These are phyloP conservation scores for Begonia fuchsioides DNA, from an alignment of 306 rosid species.

Conservation along the genomic window DNA sequence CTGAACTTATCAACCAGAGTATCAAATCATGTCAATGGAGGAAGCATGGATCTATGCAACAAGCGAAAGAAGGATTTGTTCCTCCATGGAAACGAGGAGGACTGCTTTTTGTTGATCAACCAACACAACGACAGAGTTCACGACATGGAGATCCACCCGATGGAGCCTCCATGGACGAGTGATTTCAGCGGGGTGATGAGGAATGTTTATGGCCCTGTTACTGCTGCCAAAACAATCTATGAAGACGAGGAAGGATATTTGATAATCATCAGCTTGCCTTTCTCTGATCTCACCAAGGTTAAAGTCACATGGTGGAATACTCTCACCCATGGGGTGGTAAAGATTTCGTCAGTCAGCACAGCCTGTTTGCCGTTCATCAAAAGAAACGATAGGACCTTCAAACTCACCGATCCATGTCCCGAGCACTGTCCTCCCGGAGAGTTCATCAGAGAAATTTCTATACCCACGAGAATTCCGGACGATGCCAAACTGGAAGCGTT, in stretches of 20 bases:
- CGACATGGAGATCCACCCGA: conserved; percentile 15
- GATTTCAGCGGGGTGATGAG: conserved; percentile 32
- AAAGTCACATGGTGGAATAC: conserved; percentile 18
- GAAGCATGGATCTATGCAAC: conserved; percentile 21
- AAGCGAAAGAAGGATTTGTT: conserved; percentile 28
- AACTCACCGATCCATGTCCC: conserved; percentile 25
- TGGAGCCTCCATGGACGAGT: conserved; percentile 21
- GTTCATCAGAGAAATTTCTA: conserved; percentile 23
- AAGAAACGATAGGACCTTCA: conserved; percentile 23
- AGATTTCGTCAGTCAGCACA: conserved; percentile 20
- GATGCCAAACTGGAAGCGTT: conserved; percentile 28
- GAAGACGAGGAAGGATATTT: conserved; percentile 6
- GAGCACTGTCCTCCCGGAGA: conserved; percentile 36
- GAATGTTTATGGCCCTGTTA: conserved; percentile 24
- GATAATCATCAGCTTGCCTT: too few relatives aligned
- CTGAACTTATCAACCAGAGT: conserved; percentile 17
- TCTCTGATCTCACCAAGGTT: too few relatives aligned
- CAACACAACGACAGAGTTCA: conserved; percentile 15
- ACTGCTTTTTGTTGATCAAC: conserved; percentile 15
- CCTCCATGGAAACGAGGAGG: conserved; percentile 22
- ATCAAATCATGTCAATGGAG: conserved; percentile 13
- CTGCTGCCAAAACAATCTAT: conserved; percentile 14
- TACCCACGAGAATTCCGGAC: conserved; percentile 24
- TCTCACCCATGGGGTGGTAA: conserved; percentile 22
- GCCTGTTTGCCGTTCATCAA: conserved; percentile 22